Evolutionary conservation across 768 basidiomycete genomes (phyloP).

Genomic region (Hypholoma sublateritium): DNA sequence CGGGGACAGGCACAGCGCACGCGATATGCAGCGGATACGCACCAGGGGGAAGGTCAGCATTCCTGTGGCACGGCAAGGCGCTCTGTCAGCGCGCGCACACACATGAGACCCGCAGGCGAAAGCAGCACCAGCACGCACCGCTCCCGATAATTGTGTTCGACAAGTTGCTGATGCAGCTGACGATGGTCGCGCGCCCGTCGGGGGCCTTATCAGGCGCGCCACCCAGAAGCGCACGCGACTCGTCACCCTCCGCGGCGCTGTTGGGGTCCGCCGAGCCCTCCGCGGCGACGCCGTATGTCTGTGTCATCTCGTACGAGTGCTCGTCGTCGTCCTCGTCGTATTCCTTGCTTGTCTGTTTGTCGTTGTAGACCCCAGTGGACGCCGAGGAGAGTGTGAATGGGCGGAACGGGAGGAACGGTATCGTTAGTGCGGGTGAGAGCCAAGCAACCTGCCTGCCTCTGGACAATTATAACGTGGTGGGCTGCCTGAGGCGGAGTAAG

Average conservation of each 20-base stretch:
- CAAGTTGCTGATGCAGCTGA: slow-evolving; percentile 76
- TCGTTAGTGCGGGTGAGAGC: slow-evolving; percentile 5
- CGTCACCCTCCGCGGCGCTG: slow-evolving; percentile 29
- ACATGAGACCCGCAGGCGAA: not conserved
- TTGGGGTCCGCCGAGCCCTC: slow-evolving; percentile 30
- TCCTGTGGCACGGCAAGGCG: slow-evolving; percentile 40
- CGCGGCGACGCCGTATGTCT: slow-evolving; percentile 62
- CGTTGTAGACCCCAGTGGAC: not conserved
- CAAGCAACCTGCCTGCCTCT: slow-evolving; percentile 7
- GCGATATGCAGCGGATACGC: slow-evolving; percentile 19
- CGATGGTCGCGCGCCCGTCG: slow-evolving; percentile 70
- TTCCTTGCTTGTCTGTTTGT: not conserved
- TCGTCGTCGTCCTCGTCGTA: slow-evolving; percentile 21
- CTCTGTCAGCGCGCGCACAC: not conserved
- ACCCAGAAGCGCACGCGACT: slow-evolving; percentile 63
- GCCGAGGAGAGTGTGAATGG: not conserved
- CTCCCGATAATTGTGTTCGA: slow-evolving; percentile 92
- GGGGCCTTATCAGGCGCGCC: slow-evolving; percentile 25
- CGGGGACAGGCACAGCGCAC: not conserved
- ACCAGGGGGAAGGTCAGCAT: slow-evolving; percentile 91
- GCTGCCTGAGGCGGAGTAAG: not conserved
- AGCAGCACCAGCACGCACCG: slow-evolving; percentile 44
- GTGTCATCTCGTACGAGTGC: slow-evolving; percentile 59
- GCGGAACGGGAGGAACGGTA: slow-evolving; percentile 5
- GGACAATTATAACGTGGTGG: not conserved